A percentile compares a stretch with the other conserved stretches of the same genome.
phyloP scores from a whole-genome alignment of 768 basidiomycete genomes.

The Pilatotrama ljubarskyi region DNA sequence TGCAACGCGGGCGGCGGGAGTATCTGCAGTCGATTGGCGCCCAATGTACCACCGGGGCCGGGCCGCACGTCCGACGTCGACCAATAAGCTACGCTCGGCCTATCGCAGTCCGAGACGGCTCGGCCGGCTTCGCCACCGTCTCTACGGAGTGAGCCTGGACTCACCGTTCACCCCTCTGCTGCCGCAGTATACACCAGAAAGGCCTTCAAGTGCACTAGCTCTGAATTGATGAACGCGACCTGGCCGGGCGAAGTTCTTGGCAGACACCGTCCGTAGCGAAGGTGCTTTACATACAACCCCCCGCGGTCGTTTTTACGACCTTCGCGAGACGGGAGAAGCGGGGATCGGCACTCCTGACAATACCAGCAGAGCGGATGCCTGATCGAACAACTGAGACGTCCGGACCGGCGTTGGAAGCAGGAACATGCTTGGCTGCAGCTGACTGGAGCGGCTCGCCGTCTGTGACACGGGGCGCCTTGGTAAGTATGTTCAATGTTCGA shows the following conservation, averaged over 20 bases:
- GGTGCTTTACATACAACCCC: neutral
- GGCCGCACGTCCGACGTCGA: neutral
- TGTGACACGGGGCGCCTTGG: neutral
- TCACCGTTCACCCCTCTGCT: too few species aligned
- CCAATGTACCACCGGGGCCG: too few species aligned
- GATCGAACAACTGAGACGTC: neutral
- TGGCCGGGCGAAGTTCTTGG: too few species aligned
- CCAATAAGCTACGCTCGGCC: neutral
- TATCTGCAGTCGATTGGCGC: too few species aligned
- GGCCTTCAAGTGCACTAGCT: too few species aligned
- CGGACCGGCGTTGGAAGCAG: slow-evolving; percentile 6
- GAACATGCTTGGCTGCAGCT: slow-evolving; percentile 4
- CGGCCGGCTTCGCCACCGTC: too few species aligned
- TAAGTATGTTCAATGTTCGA: slow-evolving; percentile 9
- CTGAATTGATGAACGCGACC: too few species aligned
- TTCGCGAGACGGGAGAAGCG: slow-evolving; percentile 4
- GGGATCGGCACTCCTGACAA: slow-evolving; percentile 2
- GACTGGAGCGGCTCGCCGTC: neutral
- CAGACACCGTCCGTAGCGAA: neutral
- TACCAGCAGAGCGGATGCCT: neutral
- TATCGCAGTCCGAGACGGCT: neutral
- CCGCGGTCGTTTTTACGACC: neutral
- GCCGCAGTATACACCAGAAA: too few species aligned
- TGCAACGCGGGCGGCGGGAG: too few species aligned
- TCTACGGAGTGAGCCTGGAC: too few species aligned